Conservation (phyloP, 805 yeast species). For the Ogataea trehaloabstinens region DNA sequence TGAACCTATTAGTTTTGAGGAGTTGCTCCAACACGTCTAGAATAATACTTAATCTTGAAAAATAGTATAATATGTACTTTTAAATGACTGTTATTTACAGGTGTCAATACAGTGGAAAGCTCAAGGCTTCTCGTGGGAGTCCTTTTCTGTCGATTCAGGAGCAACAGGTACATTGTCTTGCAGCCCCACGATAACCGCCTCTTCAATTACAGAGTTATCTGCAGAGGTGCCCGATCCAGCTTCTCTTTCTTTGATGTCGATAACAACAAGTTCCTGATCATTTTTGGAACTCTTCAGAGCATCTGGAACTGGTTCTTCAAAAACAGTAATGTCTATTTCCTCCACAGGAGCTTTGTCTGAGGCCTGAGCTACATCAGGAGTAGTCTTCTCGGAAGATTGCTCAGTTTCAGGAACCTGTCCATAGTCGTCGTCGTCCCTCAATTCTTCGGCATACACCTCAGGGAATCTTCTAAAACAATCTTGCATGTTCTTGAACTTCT, state of each 20-base stretch:
- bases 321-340: not conserved
- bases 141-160: too few relatives aligned
- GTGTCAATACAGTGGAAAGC: not conserved
- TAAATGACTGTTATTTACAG: not conserved
- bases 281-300: too few relatives aligned
- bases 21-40: conserved; percentile 14
- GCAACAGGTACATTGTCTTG: too few relatives aligned
- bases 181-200: too few relatives aligned
- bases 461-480: conserved; percentile 90
- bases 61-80: not conserved
- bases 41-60: not conserved
- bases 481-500: conserved; percentile 89
- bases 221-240: too few relatives aligned
- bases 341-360: conserved; percentile 9
- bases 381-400: too few relatives aligned
- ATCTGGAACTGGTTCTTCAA: too few relatives aligned
- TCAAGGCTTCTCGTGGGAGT: too few relatives aligned
- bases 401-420: conserved; percentile 21
- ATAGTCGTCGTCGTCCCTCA: conserved; percentile 70
- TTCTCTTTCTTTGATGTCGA: too few relatives aligned
- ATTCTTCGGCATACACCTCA: conserved; percentile 89
- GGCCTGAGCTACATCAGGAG: conserved; percentile 9
- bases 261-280: too few relatives aligned
- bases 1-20: conserved; percentile 42
- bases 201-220: too few relatives aligned